phyloP scores from a whole-genome alignment of 192 early-diverging fungal genomes.

The Backusella morwellensis region DNA sequence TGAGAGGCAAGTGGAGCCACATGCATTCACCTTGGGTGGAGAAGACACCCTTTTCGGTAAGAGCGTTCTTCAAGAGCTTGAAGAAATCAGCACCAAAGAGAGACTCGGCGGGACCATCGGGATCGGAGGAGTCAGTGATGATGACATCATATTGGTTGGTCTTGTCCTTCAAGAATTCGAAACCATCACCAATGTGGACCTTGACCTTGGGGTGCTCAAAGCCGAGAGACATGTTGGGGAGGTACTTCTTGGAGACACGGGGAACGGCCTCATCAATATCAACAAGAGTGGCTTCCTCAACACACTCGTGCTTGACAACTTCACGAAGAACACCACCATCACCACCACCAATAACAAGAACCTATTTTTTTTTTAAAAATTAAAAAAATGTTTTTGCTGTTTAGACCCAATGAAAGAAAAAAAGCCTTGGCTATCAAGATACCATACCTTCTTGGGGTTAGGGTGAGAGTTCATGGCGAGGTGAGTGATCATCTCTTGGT shows the following conservation, averaged over 20 bases:
- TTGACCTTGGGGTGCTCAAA: slow-evolving; percentile 95
- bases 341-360: slow-evolving; percentile 98
- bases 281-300: slow-evolving; percentile 90
- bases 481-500: slow-evolving; percentile 99
- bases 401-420: not conserved
- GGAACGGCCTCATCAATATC: slow-evolving; percentile 98
- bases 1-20: slow-evolving; percentile 94
- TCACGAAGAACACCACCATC: slow-evolving; percentile 99
- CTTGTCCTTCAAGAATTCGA: slow-evolving; percentile 90
- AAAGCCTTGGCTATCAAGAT: not conserved
- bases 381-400: not conserved
- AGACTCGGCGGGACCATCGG: slow-evolving; percentile 91
- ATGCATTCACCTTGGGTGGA: slow-evolving; percentile 99
- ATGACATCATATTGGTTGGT: slow-evolving; percentile 91
- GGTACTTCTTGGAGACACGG: slow-evolving; percentile 88
- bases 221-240: slow-evolving; percentile 91
- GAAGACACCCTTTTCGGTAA: slow-evolving; percentile 88
- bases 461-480: slow-evolving; percentile 93
- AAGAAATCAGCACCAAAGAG: slow-evolving; percentile 93
- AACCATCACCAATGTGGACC: slow-evolving; percentile 95
- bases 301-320: slow-evolving; percentile 92
- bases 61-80: slow-evolving; percentile 88
- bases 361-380: slow-evolving; percentile 39
- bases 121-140: slow-evolving; percentile 98
- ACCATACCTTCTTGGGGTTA: slow-evolving; percentile 82